Evolutionary conservation across 2,329 filamentous ascomycete genomes (phyloP), one percentile per base, ranked within the genome.

Genomic region (Microcyclosporella mali): DNA sequence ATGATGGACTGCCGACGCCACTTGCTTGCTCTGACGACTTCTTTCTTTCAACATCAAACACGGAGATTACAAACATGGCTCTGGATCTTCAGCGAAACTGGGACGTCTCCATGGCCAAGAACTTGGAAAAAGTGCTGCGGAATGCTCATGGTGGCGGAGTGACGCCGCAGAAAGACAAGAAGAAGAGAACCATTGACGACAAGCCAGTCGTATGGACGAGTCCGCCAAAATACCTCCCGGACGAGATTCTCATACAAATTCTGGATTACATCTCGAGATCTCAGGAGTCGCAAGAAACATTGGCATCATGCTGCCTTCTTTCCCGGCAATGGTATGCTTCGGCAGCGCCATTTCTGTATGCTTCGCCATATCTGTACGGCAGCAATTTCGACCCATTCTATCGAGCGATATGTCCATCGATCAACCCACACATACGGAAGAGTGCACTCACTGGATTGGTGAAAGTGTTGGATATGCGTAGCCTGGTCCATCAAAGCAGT

Each of bases 401-500:
- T 2, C 62, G 64, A 18, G 74, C 76, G 0, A 67, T 82, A 32
- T 77, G 73, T 46, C 75, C 77, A 1, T 70, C 68, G 0, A 66
- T 72, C 29, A 70, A 70, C 41, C 62, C 69, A 0, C 70, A 71
- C 42, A 66, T 72, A 19, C 70, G 70, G 25, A 70, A 69, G 42
- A 71, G 67, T 38, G 69, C 70, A 11, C 52, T 73, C 31, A 70
- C 72, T 0, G 62, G 62, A n/a, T 59, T 78, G 33, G 72, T 82
- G 11, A 70, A 69, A 28, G 56, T 62, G 9, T 64, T 82, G 29
- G 68, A 80, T 53, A 67, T 82, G 60, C 67, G 68, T 9, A 52
- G 59, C 31, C 70, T 82, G 12, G 76, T 81, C 2, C 77, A 82
- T 52, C 73, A 81, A 51, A 74, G 75, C 47, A 73, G 68, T 43